Percentiles rank a stretch among this genome's conserved stretches.
These are phyloP conservation scores for Fusarium sp. DNA, from an alignment of 2,329 filamentous ascomycete genomes.

Conservation along the genomic window DNA sequence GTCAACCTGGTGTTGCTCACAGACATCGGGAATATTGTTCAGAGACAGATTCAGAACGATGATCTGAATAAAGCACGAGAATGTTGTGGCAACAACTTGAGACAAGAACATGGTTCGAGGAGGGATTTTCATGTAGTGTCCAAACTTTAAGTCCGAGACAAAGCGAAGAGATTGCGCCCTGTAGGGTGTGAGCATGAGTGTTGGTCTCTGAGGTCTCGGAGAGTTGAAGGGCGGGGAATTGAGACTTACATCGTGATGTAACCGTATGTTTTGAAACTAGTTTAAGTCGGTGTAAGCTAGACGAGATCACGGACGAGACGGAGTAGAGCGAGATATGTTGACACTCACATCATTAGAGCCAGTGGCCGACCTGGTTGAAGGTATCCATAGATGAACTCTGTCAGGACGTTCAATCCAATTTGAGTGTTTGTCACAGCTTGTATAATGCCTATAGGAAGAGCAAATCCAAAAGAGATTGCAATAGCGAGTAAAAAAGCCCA, in stretches of 20 bases:
- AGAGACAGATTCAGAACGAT: conserved; percentile 72
- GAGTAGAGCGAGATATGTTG: not conserved
- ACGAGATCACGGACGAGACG: not conserved
- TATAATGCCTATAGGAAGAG: conserved; percentile 76
- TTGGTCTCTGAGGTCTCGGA: not conserved
- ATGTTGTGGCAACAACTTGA: conserved; percentile 73
- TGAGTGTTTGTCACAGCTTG: conserved; percentile 77
- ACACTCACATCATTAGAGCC: conserved; percentile 75
- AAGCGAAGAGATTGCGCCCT: conserved; percentile 73
- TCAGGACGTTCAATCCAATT: conserved; percentile 79
- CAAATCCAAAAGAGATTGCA: conserved; percentile 71
- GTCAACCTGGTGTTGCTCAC: conserved; percentile 66
- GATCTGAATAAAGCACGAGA: conserved; percentile 75
- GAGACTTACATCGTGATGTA: conserved; percentile 66
- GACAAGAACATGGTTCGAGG: conserved; percentile 74
- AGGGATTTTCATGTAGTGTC: conserved; percentile 79
- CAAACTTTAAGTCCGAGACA: conserved; percentile 74
- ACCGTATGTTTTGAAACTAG: conserved; percentile 71
- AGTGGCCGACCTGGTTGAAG: conserved; percentile 79
- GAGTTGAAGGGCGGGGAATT: not conserved
- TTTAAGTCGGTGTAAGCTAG: not conserved
- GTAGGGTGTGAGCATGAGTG: conserved; percentile 8
- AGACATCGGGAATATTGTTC: conserved; percentile 71
- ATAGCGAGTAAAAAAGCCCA: conserved; percentile 79
- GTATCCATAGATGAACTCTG: conserved; percentile 80